Evolutionary conservation across 352 stramenopile species (phyloP), one percentile per base, ranked within the genome.

Genomic region (Pythium dissimile): DNA sequence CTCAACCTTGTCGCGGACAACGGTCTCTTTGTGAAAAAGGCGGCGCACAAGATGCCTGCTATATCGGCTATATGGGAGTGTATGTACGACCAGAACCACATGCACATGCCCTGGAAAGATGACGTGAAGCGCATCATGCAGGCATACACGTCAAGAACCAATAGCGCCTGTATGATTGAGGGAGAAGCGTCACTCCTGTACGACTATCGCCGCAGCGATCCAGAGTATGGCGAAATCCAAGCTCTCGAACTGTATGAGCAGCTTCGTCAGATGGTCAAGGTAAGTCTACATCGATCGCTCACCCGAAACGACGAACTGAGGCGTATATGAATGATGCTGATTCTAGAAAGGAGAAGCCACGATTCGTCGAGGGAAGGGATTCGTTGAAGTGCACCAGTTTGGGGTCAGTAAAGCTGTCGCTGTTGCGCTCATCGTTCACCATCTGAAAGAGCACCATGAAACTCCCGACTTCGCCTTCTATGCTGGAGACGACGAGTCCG

Each of bases 141-240:
- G 63, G 90, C 98, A 8, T 99, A 99, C 70, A 91, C 94, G 8
- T 87, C 91, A 18, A 78, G 96, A 32, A 99, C 97, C 9, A 98
- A 99, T 69, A 97, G 97, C 15, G 98, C 96, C 20, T 99, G 98
- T 64, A 88, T 99, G 31, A 92, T 98, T 65, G 83, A 97, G 54
- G 99, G 97, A 24, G 95, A 98, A 50, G 97, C 94, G 41, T 98
- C 97, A 5, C 63, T 99, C 13, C 67, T 99, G 26, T 99, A 98
- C 76, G 96, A 99, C 71, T 99, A 98, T 66, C 86, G 95, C 41
- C 95, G 98, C 73, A 97, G 96, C 10, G 97, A 99, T 71, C 95
- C 95, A 48, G 97, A 99, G 62, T 99, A 99, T 68, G 97, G 97
- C 35, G 94, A 97, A 55, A 90, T 99, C 52, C 97, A 99, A 71